Percentiles rank a stretch among this genome's conserved stretches.
These are phyloP conservation scores for Yamadazyma triangularis DNA, from an alignment of 1,139 yeast species.

Conservation along the genomic window DNA sequence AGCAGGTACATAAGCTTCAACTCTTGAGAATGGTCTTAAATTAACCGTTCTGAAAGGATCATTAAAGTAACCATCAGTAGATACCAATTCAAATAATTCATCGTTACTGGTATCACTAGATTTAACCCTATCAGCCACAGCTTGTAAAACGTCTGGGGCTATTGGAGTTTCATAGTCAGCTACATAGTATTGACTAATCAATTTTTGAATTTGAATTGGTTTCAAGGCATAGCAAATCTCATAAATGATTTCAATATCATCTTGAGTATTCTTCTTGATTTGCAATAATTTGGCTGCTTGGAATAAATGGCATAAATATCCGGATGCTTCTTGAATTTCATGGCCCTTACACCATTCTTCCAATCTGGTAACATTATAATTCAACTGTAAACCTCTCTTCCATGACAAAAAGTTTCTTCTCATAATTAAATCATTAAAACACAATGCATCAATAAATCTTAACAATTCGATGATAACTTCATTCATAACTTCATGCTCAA, in stretches of 20 bases:
- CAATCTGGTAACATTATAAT: conserved; percentile 91
- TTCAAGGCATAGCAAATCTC: conserved; percentile 93
- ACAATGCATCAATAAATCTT: conserved; percentile 84
- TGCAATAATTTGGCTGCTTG: conserved; percentile 95
- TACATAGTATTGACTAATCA: conserved; percentile 82
- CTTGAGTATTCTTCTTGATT: conserved; percentile 82
- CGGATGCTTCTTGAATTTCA: conserved; percentile 86
- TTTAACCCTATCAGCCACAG: conserved; percentile 82
- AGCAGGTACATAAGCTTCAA: conserved; percentile 96
- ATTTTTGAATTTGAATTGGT: conserved; percentile 90
- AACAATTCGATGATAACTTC: conserved; percentile 83
- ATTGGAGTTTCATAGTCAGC: conserved; percentile 97
- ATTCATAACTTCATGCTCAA: conserved; percentile 80
- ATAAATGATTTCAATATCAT: conserved; percentile 87
- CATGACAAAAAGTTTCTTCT: conserved; percentile 92
- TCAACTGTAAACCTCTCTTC: conserved; percentile 97
- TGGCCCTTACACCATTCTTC: conserved; percentile 99
- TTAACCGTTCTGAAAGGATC: conserved; percentile 86
- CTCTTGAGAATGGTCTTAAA: conserved; percentile 80
- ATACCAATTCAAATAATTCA: conserved; percentile 64
- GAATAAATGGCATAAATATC: conserved; percentile 79
- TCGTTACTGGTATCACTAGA: conserved; percentile 50
- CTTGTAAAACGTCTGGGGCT: conserved; percentile 75
- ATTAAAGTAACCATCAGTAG: conserved; percentile 78
- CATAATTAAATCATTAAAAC: conserved; percentile 95